phyloP scores from a whole-genome alignment of 1,284 basidiomycete species.

The Trametes versicolor region DNA sequence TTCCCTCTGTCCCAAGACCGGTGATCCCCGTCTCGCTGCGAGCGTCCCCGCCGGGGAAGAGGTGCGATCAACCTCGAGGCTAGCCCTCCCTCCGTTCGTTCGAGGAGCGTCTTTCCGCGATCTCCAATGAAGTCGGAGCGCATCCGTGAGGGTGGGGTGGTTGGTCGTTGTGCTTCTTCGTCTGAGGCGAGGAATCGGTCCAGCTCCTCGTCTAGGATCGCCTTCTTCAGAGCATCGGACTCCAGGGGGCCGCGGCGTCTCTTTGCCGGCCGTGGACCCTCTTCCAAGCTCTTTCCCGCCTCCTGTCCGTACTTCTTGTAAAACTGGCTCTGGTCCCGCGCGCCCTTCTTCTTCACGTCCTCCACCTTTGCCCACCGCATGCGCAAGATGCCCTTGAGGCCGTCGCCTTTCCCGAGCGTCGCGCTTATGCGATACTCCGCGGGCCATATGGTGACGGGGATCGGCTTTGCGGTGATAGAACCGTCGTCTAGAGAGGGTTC shows the following conservation, averaged over 20 bases:
- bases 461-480: slow-evolving; percentile 67
- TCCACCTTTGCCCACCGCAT: slow-evolving; percentile 77
- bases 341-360: slow-evolving; percentile 80
- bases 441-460: slow-evolving; percentile 78
- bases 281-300: slow-evolving; percentile 66
- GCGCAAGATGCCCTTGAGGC: slow-evolving; percentile 66
- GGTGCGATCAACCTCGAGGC: slow-evolving; percentile 56
- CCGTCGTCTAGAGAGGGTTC: slow-evolving; percentile 61
- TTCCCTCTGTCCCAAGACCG: slow-evolving; percentile 38
- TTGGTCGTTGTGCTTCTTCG: slow-evolving; percentile 45
- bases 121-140: slow-evolving; percentile 66
- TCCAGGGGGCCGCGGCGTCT: slow-evolving; percentile 46
- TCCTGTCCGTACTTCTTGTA: slow-evolving; percentile 74
- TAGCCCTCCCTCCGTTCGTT: slow-evolving; percentile 59
- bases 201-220: slow-evolving; percentile 65
- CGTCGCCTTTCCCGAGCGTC: slow-evolving; percentile 70
- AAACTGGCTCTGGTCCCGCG: slow-evolving; percentile 74
- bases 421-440: slow-evolving; percentile 78
- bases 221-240: slow-evolving; percentile 48
- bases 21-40: slow-evolving; percentile 36
- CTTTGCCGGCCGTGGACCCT: slow-evolving; percentile 47
- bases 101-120: slow-evolving; percentile 60
- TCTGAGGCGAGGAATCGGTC: slow-evolving; percentile 68
- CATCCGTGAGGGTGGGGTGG: slow-evolving; percentile 69
- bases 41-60: slow-evolving; percentile 49